Conservation (phyloP, 2,329 filamentous ascomycete genomes). For the Talaromyces sp. region DNA sequence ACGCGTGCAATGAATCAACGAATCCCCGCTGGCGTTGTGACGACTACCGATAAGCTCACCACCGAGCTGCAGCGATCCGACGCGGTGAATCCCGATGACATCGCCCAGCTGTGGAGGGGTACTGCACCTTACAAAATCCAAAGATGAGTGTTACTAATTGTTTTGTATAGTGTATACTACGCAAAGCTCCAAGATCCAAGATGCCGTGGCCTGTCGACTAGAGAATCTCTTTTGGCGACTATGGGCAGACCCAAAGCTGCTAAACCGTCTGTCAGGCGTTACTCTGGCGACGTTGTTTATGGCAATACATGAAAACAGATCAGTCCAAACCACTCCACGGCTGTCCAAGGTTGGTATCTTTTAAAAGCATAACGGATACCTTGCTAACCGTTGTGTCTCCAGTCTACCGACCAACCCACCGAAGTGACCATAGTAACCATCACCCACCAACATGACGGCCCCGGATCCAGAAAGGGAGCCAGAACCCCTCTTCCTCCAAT, state of each 20-base stretch:
- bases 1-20: conserved; percentile 28
- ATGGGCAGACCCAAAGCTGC: conserved; percentile 38
- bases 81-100: conserved; percentile 33
- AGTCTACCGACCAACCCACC: not conserved
- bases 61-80: conserved; percentile 32
- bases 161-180: conserved; percentile 38
- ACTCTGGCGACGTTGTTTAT: conserved; percentile 40
- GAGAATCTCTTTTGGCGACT: conserved; percentile 51
- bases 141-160: not conserved
- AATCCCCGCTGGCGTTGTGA: conserved; percentile 38
- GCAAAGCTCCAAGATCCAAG: conserved; percentile 38
- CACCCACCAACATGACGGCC: not conserved
- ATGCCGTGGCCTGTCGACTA: conserved; percentile 37
- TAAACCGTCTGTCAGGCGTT: conserved; percentile 30
- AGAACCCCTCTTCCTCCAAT: conserved; percentile 28
- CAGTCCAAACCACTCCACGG: conserved; percentile 14
- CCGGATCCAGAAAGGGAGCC: conserved; percentile 4
- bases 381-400: not conserved
- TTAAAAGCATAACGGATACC: not conserved
- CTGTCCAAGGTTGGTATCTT: not conserved
- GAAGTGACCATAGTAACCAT: not conserved
- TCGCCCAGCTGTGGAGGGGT: conserved; percentile 47
- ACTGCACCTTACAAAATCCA: conserved; percentile 1
- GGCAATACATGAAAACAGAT: conserved; percentile 33
- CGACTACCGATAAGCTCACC: conserved; percentile 31